Evolutionary conservation across 2,329 filamentous ascomycete genomes (phyloP).

Genomic region (Ascochyta clinopodiicola): DNA sequence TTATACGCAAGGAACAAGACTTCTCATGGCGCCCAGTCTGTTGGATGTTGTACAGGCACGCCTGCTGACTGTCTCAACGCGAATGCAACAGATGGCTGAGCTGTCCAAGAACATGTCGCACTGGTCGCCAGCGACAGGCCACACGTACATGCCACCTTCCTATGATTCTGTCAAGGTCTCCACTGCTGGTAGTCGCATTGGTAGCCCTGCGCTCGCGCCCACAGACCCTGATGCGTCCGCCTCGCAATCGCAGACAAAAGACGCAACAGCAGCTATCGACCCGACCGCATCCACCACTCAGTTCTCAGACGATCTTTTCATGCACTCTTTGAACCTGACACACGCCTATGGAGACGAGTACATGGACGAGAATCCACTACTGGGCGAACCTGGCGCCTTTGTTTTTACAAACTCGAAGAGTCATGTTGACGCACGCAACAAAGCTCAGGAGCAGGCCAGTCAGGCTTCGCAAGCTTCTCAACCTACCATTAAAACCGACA

Average conservation of each 20-base stretch:
- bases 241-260: slow-evolving; percentile 31
- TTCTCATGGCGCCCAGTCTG: slow-evolving; percentile 68
- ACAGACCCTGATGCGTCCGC: slow-evolving; percentile 35
- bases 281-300: slow-evolving; percentile 26
- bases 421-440: slow-evolving; percentile 51
- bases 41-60: slow-evolving; percentile 63
- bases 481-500: slow-evolving; percentile 25
- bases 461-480: slow-evolving; percentile 23
- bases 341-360: slow-evolving; percentile 65
- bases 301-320: slow-evolving; percentile 45
- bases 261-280: slow-evolving; percentile 18
- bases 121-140: slow-evolving; percentile 65
- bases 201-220: slow-evolving; percentile 39
- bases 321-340: slow-evolving; percentile 59
- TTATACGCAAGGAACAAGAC: slow-evolving; percentile 65
- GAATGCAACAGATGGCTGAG: slow-evolving; percentile 62
- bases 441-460: slow-evolving; percentile 42
- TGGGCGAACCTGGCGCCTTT: slow-evolving; percentile 69
- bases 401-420: slow-evolving; percentile 58
- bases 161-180: slow-evolving; percentile 48
- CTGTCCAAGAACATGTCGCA: slow-evolving; percentile 60
- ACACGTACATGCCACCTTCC: slow-evolving; percentile 63
- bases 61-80: slow-evolving; percentile 62
- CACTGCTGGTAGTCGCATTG: slow-evolving; percentile 34
- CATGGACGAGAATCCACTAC: slow-evolving; percentile 68